Conservation (phyloP, 129 eudicot genomes). For the Tagetes erecta region DNA sequence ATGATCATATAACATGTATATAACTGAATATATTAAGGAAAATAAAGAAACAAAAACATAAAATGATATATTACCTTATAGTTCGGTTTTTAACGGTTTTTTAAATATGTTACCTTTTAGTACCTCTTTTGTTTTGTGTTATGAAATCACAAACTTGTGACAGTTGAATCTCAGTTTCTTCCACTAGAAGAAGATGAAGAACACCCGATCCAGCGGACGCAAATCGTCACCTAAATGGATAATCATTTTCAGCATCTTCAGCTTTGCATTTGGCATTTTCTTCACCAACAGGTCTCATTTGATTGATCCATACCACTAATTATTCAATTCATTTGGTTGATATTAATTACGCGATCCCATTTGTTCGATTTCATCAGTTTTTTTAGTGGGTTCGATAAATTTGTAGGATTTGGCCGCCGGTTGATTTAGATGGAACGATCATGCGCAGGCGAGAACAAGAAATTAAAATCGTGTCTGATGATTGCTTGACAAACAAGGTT, state of each 20-base stretch:
- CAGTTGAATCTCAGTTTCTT: not conserved
- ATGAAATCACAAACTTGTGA: not conserved
- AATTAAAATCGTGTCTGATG: constrained; percentile 37
- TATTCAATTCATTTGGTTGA: not conserved
- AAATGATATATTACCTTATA: too few species aligned
- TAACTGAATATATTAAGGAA: too few species aligned
- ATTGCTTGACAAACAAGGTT: constrained; percentile 55
- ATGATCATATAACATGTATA: too few species aligned
- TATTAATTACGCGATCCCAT: not conserved
- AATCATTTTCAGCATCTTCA: constrained; percentile 46
- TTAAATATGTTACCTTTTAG: too few species aligned
- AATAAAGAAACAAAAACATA: too few species aligned
- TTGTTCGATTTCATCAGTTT: not conserved
- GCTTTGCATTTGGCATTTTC: constrained; percentile 60
- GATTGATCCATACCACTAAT: not conserved
- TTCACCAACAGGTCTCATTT: constrained; percentile 52
- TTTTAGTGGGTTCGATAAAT: not conserved
- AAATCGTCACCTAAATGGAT: constrained; percentile 58
- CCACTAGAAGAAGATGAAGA: constrained; percentile 36
- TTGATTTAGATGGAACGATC: constrained; percentile 41
- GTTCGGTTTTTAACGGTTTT: too few species aligned
- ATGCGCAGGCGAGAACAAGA: constrained; percentile 39
- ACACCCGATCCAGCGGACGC: constrained; percentile 36
- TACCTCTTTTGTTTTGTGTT: too few species aligned
- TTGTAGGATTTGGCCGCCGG: constrained; percentile 51